phyloP scores from a whole-genome alignment of 1,284 basidiomycete species.

The Schizophyllum commune region DNA sequence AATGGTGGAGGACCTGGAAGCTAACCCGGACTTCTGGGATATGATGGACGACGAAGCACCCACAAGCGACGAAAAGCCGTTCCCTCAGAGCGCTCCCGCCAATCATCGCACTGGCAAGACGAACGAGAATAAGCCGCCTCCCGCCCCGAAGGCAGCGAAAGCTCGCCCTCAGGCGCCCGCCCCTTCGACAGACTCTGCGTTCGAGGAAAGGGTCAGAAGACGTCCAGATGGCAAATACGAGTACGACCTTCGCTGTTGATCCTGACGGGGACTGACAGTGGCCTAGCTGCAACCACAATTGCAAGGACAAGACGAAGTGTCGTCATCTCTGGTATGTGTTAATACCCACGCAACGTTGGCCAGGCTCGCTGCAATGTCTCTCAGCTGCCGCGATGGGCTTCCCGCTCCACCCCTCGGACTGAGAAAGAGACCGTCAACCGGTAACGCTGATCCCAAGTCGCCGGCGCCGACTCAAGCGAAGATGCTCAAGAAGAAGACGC shows the following conservation, averaged over 20 bases:
- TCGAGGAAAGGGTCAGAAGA: conserved; percentile 8
- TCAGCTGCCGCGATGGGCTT: conserved; percentile 66
- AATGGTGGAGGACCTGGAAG: not conserved
- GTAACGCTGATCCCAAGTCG: conserved; percentile 5
- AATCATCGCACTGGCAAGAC: conserved; percentile 39
- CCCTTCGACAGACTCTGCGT: conserved; percentile 1
- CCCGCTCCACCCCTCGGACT: conserved; percentile 33
- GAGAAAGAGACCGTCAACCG: conserved; percentile 16
- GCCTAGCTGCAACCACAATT: conserved; percentile 68
- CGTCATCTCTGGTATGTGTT: conserved; percentile 61
- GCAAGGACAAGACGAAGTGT: conserved; percentile 69
- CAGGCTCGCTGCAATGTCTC: not conserved
- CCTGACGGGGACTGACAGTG: conserved; percentile 1
- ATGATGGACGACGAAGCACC: conserved; percentile 53
- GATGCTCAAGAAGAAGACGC: not conserved
- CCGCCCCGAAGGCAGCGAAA: conserved; percentile 14
- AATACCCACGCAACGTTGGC: not conserved
- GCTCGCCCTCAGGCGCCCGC: conserved; percentile 24
- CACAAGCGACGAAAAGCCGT: not conserved
- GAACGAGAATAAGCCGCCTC: conserved; percentile 15
- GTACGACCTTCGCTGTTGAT: conserved; percentile 27
- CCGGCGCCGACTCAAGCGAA: not conserved
- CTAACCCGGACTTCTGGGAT: not conserved
- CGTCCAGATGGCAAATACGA: conserved; percentile 29
- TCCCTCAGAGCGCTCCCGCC: conserved; percentile 46